A percentile compares a stretch with the other conserved stretches of the same genome.
Conservation (phyloP, 169 alveolate genomes). For the Theileria luwenshuni region DNA sequence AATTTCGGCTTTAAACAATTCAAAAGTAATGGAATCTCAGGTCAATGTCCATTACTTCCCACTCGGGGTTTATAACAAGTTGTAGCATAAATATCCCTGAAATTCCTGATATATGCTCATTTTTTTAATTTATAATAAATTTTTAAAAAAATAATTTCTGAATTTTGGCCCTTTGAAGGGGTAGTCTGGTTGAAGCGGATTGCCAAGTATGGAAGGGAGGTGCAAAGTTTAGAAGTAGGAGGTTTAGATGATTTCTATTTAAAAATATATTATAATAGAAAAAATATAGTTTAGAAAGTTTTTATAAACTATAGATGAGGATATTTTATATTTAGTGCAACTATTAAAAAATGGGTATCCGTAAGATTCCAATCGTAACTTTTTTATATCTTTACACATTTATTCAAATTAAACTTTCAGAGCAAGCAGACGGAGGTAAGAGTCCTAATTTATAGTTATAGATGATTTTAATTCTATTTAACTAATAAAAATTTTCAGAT, state of each 20-base stretch:
- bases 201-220: constrained; percentile 16
- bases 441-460: not conserved
- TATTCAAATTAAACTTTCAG: constrained; percentile 6
- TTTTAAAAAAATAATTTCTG: not conserved
- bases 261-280: too few species aligned
- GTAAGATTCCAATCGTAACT: constrained; percentile 10
- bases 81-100: too few species aligned
- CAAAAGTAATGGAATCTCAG: constrained; percentile 16
- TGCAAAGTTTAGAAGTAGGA: constrained; percentile 4
- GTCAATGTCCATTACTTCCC: constrained; percentile 23
- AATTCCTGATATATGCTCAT: too few species aligned
- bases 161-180: not conserved
- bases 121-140: not conserved
- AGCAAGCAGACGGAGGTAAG: constrained; percentile 15
- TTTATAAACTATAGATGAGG: too few species aligned
- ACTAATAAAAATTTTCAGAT: not conserved
- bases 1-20: not conserved
- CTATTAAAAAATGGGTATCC: not conserved
- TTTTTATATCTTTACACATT: constrained; percentile 2
- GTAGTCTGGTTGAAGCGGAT: not conserved
- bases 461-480: too few species aligned
- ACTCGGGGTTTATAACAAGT: not conserved
- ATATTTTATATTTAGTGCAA: too few species aligned
- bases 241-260: too few species aligned
- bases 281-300: too few species aligned